Percentiles rank a stretch among this genome's conserved stretches.
These are phyloP conservation scores for Hypoxylon trugodes DNA, from an alignment of 495 filamentous ascomycete species.

Conservation along the genomic window DNA sequence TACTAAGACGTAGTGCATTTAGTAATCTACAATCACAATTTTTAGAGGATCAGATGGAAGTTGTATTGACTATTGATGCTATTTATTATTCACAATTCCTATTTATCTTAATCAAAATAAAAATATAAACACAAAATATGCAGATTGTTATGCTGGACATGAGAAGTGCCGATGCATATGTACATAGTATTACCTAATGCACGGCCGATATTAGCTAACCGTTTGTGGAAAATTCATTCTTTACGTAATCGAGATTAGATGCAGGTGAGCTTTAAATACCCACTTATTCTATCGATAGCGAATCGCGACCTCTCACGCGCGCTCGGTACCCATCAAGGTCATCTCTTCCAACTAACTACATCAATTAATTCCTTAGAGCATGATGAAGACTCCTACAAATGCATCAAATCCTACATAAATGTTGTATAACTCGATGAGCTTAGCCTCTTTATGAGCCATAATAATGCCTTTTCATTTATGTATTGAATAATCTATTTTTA, in stretches of 20 bases:
- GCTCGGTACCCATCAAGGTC: background rate
- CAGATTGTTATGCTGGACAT: too few relatives aligned
- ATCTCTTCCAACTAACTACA: background rate
- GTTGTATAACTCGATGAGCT: background rate
- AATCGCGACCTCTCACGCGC: conserved; percentile 4
- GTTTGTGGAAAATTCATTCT: background rate
- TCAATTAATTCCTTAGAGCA: background rate
- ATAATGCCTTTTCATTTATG: background rate
- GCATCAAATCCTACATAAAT: conserved; percentile 5
- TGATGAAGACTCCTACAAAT: too few relatives aligned
- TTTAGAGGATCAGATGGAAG: too few relatives aligned
- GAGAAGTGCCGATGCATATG: too few relatives aligned
- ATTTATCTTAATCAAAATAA: too few relatives aligned
- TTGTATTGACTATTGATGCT: too few relatives aligned
- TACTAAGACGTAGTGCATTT: too few relatives aligned
- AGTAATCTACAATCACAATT: too few relatives aligned
- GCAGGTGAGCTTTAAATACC: background rate
- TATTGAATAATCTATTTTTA: background rate
- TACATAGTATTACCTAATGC: background rate
- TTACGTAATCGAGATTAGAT: conserved; percentile 12
- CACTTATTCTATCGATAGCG: conserved; percentile 1
- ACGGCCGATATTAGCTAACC: background rate
- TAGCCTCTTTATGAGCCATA: background rate
- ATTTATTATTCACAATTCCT: too few relatives aligned
- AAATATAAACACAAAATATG: too few relatives aligned